Evolutionary conservation across 2,329 filamentous ascomycete species (phyloP), one percentile per base, ranked within the genome.

Genomic region (Colletotrichum sp.): DNA sequence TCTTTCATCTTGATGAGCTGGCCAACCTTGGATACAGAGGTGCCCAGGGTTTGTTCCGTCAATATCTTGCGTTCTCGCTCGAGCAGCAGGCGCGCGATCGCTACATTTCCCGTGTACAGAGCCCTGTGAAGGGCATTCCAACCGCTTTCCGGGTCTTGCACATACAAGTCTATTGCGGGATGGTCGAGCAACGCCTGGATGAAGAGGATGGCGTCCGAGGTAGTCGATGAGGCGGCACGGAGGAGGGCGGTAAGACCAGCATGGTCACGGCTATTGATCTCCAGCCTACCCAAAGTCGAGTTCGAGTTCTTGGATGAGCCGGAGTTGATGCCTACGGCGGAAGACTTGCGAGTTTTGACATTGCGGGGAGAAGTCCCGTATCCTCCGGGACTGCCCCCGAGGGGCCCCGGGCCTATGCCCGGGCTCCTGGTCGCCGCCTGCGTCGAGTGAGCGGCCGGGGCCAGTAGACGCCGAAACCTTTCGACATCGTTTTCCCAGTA

Each of bases 401-500:
- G 73, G 66, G 83, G 73, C 21, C 81, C 83, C 76, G 80, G 81
- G 67, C 84, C 85, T 87, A 86, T 78, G 30, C 83, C 86, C 8
- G 89, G 86, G 81, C 89, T 91, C 84, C 90, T 92, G 81, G 89
- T 85, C 75, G 88, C 83, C 75, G 87, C 82, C 80, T 91, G 91
- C 77, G 88, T 83, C 82, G 87, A 90, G 84, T 89, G 90, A 83
- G 90, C 89, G 86, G 93, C 90, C 84, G 92, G 92, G 83, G 93
- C 93, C 91, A 99, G 91, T 83, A 97, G 91, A 88, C 94, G 94
- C 88, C 94, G 94, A 91, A 99, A 98, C 83, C 89, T 93, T 85
- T 98, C 96, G 92, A 98, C 94, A 92, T 99, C 96, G 91, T 98
- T 95, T 92, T 98, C 94, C 89, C 97, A 94, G 85, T 96, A 98